Conservation (phyloP, 2,329 filamentous ascomycete species). For the Claviceps pazoutovae region DNA sequence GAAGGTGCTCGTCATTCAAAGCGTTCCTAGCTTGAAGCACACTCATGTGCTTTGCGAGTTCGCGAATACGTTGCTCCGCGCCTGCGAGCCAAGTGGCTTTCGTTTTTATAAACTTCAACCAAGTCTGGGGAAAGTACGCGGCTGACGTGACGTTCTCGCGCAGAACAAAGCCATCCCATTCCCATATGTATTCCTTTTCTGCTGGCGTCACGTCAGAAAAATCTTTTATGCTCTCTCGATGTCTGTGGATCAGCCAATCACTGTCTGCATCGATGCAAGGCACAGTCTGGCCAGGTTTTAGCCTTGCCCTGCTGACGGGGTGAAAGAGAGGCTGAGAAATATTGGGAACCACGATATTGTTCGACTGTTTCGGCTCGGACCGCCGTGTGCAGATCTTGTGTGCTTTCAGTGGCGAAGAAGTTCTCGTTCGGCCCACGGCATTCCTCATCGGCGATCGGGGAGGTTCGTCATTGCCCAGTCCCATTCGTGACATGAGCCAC, state of each 20-base stretch:
- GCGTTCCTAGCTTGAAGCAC: conserved; percentile 36
- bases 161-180: conserved; percentile 44
- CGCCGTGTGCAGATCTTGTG: conserved; percentile 6
- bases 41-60: conserved; percentile 41
- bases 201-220: conserved; percentile 39
- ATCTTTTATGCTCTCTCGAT: conserved; percentile 42
- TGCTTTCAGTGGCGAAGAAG: conserved; percentile 11
- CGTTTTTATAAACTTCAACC: conserved; percentile 35
- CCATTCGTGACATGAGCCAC: conserved; percentile 29
- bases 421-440: conserved; percentile 11
- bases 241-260: conserved; percentile 44
- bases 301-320: conserved; percentile 37
- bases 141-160: conserved; percentile 35
- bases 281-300: conserved; percentile 35
- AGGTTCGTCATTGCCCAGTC: conserved; percentile 18
- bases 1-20: conserved; percentile 29
- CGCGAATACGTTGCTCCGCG: conserved; percentile 31
- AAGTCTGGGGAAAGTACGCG: conserved; percentile 36
- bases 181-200: conserved; percentile 44
- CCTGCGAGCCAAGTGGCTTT: conserved; percentile 39
- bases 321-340: conserved; percentile 42
- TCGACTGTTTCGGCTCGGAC: conserved; percentile 8
- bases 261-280: conserved; percentile 31
- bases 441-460: conserved; percentile 13
- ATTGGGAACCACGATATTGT: conserved; percentile 30